A percentile compares a stretch with the other conserved stretches of the same genome.
These are phyloP conservation scores for Ceratocystis ficicola DNA, from an alignment of 2,329 filamentous ascomycete species.

Conservation along the genomic window DNA sequence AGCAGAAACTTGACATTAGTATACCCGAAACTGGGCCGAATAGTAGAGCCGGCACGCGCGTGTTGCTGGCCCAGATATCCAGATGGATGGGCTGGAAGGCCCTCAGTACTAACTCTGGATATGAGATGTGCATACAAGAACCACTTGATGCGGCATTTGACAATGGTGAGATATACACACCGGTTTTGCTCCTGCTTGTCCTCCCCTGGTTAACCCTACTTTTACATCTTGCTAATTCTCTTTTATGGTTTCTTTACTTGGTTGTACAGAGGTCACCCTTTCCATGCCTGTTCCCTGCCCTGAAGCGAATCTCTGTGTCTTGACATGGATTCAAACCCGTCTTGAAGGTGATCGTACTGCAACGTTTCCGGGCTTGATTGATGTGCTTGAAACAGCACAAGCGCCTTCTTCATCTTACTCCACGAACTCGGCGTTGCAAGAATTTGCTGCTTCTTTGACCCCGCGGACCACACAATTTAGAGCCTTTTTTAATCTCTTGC, in stretches of 20 bases:
- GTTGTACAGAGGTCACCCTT: constrained; percentile 27
- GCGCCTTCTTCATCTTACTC: background rate
- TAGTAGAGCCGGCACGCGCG: constrained; percentile 45
- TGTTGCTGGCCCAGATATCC: constrained; percentile 67
- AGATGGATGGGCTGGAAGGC: constrained; percentile 64
- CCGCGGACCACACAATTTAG: constrained; percentile 60
- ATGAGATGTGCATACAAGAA: constrained; percentile 43
- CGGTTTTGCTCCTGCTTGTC: background rate
- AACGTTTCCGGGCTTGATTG: constrained; percentile 34
- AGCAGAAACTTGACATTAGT: constrained; percentile 65
- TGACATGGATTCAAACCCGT: constrained; percentile 42
- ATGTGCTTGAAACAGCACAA: constrained; percentile 28
- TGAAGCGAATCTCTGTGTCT: constrained; percentile 30
- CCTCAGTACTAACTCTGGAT: constrained; percentile 33
- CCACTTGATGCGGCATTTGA: constrained; percentile 34
- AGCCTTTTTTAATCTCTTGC: constrained; percentile 50
- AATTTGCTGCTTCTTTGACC: constrained; percentile 33
- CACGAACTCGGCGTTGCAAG: background rate
- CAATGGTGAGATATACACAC: constrained; percentile 28
- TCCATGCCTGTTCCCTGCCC: constrained; percentile 28
- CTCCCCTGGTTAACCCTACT: background rate
- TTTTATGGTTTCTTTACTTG: background rate
- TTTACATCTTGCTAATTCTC: background rate
- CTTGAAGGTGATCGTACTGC: constrained; percentile 32
- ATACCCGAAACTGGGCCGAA: constrained; percentile 35